These are phyloP conservation scores for Citrus australasica DNA, from an alignment of 345 rosid genomes.

Conservation along the genomic window DNA sequence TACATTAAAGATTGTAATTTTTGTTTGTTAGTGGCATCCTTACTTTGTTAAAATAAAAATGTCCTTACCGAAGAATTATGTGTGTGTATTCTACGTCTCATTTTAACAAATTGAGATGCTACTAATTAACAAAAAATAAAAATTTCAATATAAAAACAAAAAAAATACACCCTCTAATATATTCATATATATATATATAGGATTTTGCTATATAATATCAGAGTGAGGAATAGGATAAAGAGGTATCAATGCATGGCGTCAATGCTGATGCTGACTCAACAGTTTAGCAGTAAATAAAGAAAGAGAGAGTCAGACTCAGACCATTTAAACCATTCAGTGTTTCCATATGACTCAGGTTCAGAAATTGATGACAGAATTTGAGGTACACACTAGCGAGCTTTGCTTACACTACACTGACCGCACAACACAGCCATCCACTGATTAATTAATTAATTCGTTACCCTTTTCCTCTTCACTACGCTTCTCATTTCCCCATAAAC, in stretches of 20 bases:
- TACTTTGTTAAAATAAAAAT: no score
- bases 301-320: conserved; percentile 23
- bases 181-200: no score
- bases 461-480: conserved; percentile 16
- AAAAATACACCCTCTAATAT: no score
- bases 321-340: conserved; percentile 38
- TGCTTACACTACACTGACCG: no score
- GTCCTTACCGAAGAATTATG: no score
- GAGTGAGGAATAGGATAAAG: conserved; percentile 3
- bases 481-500: background rate
- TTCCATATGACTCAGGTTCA: conserved; percentile 42
- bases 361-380: conserved; percentile 42
- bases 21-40: no score
- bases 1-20: no score
- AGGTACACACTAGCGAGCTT: background rate
- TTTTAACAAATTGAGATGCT: no score
- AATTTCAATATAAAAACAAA: no score
- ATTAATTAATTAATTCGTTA: conserved; percentile 3
- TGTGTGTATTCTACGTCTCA: no score
- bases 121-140: background rate
- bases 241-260: conserved; percentile 19
- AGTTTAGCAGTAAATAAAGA: conserved; percentile 5
- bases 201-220: background rate
- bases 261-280: conserved; percentile 44
- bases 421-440: no score